Evolutionary conservation across 345 rosid genomes (phyloP), one percentile per base, ranked within the genome.

Genomic region (Trapa incisa): DNA sequence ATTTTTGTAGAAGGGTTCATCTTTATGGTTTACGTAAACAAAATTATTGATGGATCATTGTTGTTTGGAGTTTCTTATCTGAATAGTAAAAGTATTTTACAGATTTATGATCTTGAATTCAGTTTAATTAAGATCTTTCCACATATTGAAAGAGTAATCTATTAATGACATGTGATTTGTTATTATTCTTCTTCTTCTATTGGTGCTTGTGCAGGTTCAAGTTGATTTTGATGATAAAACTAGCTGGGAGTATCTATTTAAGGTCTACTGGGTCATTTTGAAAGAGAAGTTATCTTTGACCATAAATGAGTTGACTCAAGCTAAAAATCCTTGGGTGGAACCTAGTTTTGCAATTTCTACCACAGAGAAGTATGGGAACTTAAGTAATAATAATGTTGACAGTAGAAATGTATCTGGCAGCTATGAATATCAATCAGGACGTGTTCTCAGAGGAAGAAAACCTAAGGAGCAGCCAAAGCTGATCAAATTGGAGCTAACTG

Each of bases 181-280:
- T 3, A 13, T 58, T 32, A 35, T 29, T 32, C 63, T 16, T 58
- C 63, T 32, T 58, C 63, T 54, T 54, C 0, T 58, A 58, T 32
- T 58, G 63, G 13, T 75, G 67, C 83, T 58, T 37, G 13, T 75
- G 67, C 83, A 93, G 98, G 92, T 88, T 77, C 84, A 86, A 78
- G 98, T 93, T 80, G 97, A 93, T 79, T 94, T 94, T 81, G 99
- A 94, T 76, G 99, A 94, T 75, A 80, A 82, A 77, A 81, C 77
- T 74, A 94, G 97, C 83, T 94, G 97, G 97, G 97, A 94, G 80
- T 94, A 89, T 87, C 90, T 94, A 64, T 94, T 94, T 79, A 94
- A 91, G 80, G 84, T 86, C 33, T 94, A 94, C 73, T 94, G 99
- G 99, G 70, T 80, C 68, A 78, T 67, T 70, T 73, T 89, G 72